phyloP scores from a whole-genome alignment of 2,329 filamentous ascomycete species.

The Colletotrichum echinochloae region DNA sequence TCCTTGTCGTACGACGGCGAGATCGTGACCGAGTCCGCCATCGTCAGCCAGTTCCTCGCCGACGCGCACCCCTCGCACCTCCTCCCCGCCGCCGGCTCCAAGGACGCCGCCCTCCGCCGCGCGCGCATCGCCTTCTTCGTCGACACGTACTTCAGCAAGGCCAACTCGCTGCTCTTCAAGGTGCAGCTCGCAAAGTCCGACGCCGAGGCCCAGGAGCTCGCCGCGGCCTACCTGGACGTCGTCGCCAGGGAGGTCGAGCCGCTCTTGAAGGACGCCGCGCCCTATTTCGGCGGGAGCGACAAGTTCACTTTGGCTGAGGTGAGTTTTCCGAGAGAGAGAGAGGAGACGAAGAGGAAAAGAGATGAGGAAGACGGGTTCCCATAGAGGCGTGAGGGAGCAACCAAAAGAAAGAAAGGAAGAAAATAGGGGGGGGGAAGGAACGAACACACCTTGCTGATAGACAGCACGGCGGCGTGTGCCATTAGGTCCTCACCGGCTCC shows the following conservation, averaged over 20 bases:
- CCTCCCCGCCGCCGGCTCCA: slow-evolving; percentile 64
- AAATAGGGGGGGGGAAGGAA: too few species aligned
- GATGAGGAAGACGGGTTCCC: neutral
- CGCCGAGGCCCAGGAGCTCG: slow-evolving; percentile 62
- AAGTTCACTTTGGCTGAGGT: slow-evolving; percentile 81
- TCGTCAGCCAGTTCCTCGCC: slow-evolving; percentile 78
- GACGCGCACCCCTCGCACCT: slow-evolving; percentile 78
- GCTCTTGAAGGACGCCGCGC: slow-evolving; percentile 66
- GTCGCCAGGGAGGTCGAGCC: slow-evolving; percentile 81
- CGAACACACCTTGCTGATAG: neutral
- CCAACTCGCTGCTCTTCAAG: slow-evolving; percentile 61
- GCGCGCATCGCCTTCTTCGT: slow-evolving; percentile 79
- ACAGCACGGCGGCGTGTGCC: slow-evolving; percentile 35
- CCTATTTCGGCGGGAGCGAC: slow-evolving; percentile 74
- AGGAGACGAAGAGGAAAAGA: neutral
- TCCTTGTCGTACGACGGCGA: slow-evolving; percentile 73
- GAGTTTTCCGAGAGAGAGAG: slow-evolving; percentile 42
- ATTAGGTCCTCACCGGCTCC: slow-evolving; percentile 71
- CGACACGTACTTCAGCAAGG: slow-evolving; percentile 75
- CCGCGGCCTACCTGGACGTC: slow-evolving; percentile 63
- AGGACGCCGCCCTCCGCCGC: slow-evolving; percentile 68
- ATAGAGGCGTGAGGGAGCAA: too few species aligned
- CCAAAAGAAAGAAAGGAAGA: too few species aligned
- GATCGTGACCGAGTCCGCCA: slow-evolving; percentile 78
- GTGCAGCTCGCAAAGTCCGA: slow-evolving; percentile 60